phyloP scores from a whole-genome alignment of 345 rosid genomes.

The Hibiscus tridactylites region DNA sequence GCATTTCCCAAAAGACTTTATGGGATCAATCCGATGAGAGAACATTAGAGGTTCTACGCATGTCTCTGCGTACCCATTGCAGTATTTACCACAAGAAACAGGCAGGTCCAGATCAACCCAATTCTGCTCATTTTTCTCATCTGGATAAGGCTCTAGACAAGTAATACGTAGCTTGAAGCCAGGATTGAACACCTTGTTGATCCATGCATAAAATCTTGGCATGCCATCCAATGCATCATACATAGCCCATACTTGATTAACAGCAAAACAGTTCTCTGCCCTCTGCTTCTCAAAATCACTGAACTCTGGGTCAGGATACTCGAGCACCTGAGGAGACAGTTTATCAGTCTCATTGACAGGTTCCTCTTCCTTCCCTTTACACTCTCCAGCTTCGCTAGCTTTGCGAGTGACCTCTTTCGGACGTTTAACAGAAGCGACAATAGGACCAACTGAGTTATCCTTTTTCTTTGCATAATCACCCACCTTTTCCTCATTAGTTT shows the following conservation, averaged over 20 bases:
- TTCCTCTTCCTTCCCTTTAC: conserved; percentile 22
- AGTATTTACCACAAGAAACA: conserved; percentile 57
- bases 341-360: conserved; percentile 11
- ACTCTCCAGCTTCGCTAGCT: conserved; percentile 1
- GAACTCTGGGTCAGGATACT: conserved; percentile 65
- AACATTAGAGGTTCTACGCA: conserved; percentile 44
- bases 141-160: conserved; percentile 61
- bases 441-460: conserved; percentile 19
- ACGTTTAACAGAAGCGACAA: conserved; percentile 13
- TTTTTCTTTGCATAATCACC: conserved; percentile 15
- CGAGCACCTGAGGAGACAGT: conserved; percentile 12
- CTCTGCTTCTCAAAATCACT: conserved; percentile 44
- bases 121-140: conserved; percentile 22
- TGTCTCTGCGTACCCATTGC: conserved; percentile 24
- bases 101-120: conserved; percentile 43
- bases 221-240: conserved; percentile 65
- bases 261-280: conserved; percentile 44
- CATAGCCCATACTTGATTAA: conserved; percentile 71
- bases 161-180: conserved; percentile 52
- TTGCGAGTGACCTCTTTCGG: conserved; percentile 15
- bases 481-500: conserved; percentile 8
- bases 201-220: conserved; percentile 72
- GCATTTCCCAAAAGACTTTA: conserved; percentile 10
- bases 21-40: conserved; percentile 43
- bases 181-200: conserved; percentile 42